Percentiles rank a stretch among this genome's conserved stretches.
Evolutionary conservation across 257 asterid genomes (phyloP).

Genomic region (Solanum medicagineum): DNA sequence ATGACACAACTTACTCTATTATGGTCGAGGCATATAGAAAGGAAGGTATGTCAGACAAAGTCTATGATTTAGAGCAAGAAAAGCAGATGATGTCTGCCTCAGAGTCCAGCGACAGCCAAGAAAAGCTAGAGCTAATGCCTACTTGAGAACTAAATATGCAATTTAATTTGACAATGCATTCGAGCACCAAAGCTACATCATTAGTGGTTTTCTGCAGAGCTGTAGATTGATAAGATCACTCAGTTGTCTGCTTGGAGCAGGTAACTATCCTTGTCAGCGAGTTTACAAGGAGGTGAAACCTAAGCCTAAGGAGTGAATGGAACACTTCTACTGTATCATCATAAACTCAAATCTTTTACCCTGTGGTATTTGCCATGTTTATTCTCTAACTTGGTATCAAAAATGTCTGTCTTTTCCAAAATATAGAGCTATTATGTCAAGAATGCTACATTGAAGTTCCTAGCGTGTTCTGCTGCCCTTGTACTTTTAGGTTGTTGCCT

Average conservation of each 20-base stretch:
- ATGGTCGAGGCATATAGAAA: slow-evolving; percentile 75
- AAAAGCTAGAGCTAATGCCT: slow-evolving; percentile 3
- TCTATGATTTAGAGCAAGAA: slow-evolving; percentile 62
- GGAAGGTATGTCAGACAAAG: slow-evolving; percentile 85
- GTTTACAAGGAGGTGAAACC: not conserved
- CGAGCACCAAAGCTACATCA: not conserved
- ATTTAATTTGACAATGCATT: not conserved
- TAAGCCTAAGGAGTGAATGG: not conserved
- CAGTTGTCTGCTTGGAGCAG: not conserved
- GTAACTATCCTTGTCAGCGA: not conserved
- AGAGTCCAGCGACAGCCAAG: slow-evolving; percentile 1
- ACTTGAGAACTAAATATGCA: not conserved
- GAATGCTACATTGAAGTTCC: not conserved
- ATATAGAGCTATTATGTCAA: not conserved
- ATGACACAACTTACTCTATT: slow-evolving; percentile 48
- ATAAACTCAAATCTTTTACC: not conserved
- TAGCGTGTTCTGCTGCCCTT: not conserved
- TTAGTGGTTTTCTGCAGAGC: not conserved
- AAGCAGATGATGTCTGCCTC: slow-evolving; percentile 11
- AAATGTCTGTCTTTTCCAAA: not conserved
- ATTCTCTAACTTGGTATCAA: not conserved
- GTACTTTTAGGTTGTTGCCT: not conserved
- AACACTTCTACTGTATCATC: not conserved
- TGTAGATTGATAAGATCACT: not conserved
- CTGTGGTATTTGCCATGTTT: not conserved